These are phyloP conservation scores for Taiozyma sp. DNA, from an alignment of 1,139 yeast genomes.

Conservation along the genomic window DNA sequence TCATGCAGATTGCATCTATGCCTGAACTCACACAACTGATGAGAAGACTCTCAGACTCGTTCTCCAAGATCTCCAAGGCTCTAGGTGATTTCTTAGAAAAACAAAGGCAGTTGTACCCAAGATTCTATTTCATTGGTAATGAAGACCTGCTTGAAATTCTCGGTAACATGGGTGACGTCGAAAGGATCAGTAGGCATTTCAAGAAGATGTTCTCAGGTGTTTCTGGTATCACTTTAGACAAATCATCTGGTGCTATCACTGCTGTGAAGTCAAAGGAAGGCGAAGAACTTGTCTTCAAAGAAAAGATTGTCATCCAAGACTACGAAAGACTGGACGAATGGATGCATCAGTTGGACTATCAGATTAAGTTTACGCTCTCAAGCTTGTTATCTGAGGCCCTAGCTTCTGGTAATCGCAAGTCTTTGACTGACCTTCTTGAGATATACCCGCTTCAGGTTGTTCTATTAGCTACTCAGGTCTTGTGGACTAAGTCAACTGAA, in stretches of 20 bases:
- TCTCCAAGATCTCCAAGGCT: slow-evolving; percentile 58
- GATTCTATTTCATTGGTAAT: slow-evolving; percentile 87
- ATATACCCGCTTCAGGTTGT: slow-evolving; percentile 55
- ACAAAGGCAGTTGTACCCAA: slow-evolving; percentile 73
- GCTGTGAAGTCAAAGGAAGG: slow-evolving; percentile 61
- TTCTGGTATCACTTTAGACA: slow-evolving; percentile 37
- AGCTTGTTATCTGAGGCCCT: slow-evolving; percentile 29
- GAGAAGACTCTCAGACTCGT: slow-evolving; percentile 49
- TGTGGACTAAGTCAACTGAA: slow-evolving; percentile 48
- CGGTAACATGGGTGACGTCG: slow-evolving; percentile 55
- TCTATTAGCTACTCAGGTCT: slow-evolving; percentile 53
- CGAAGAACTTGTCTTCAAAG: slow-evolving; percentile 45
- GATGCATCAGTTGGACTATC: slow-evolving; percentile 56
- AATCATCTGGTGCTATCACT: slow-evolving; percentile 33
- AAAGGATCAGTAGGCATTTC: slow-evolving; percentile 54
- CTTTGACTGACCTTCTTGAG: slow-evolving; percentile 30
- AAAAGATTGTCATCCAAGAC: slow-evolving; percentile 42
- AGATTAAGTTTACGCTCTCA: slow-evolving; percentile 47
- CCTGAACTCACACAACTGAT: slow-evolving; percentile 46
- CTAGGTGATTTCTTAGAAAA: slow-evolving; percentile 75
- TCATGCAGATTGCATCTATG: slow-evolving; percentile 54
- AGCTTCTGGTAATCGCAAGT: slow-evolving; percentile 11
- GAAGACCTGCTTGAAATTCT: slow-evolving; percentile 83
- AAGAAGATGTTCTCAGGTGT: slow-evolving; percentile 74
- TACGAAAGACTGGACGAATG: slow-evolving; percentile 53